Evolutionary conservation across 1,284 basidiomycete species (phyloP).

Genomic region (Sphagnurus paluster): DNA sequence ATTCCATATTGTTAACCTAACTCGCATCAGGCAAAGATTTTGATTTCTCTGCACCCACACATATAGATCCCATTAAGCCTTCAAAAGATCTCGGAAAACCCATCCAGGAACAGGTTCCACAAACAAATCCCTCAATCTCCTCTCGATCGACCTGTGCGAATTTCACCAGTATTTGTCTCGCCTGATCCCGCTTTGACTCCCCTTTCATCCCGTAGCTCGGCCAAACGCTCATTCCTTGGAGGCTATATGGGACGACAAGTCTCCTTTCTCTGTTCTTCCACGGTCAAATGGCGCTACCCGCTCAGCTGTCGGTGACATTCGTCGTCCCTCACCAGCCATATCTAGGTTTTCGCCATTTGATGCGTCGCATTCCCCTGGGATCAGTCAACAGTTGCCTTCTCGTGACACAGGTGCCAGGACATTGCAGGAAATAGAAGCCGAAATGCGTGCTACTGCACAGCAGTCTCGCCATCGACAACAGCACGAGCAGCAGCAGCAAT

Average conservation of each 20-base stretch:
- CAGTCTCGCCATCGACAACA: constrained; percentile 34
- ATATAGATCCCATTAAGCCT: constrained; percentile 33
- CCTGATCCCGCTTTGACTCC: constrained; percentile 24
- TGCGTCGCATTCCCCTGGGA: constrained; percentile 27
- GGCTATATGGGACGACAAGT: constrained; percentile 79
- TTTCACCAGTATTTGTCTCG: constrained; percentile 14
- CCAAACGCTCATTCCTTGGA: constrained; percentile 55
- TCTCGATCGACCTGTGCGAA: constrained; percentile 26
- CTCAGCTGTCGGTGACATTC: constrained; percentile 25
- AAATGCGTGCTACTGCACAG: constrained; percentile 69
- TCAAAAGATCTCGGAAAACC: constrained; percentile 11
- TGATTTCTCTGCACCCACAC: constrained; percentile 69
- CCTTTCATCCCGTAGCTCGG: constrained; percentile 31
- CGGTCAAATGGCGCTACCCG: constrained; percentile 51
- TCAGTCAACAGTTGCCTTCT: constrained; percentile 29
- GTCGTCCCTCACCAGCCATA: constrained; percentile 27
- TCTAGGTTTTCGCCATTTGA: constrained; percentile 36
- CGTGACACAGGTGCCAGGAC: constrained; percentile 64
- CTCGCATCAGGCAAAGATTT: constrained; percentile 80
- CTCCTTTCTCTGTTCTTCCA: constrained; percentile 68
- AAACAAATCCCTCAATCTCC: constrained; percentile 11
- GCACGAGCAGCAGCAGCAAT: constrained; percentile 33
- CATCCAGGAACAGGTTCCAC: constrained; percentile 19
- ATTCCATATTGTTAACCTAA: constrained; percentile 8
- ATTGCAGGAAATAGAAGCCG: constrained; percentile 91